These are phyloP conservation scores for Themeda triandra DNA, from an alignment of 176 grass and related monocot species.

Conservation along the genomic window DNA sequence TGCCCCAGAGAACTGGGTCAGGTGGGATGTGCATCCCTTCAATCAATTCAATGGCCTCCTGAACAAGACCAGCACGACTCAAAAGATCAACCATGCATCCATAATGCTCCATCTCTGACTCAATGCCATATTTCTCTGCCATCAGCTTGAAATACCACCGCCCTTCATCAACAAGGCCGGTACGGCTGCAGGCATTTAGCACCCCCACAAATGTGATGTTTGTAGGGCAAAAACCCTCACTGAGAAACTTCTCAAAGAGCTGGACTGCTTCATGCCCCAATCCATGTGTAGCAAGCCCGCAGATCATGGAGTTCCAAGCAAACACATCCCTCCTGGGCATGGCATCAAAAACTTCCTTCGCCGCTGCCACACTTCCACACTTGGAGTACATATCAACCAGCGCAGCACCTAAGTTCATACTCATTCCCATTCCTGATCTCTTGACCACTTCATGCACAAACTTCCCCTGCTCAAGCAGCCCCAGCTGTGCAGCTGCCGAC, in stretches of 20 bases:
- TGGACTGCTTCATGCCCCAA: slow-evolving; percentile 41
- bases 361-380: slow-evolving; percentile 41
- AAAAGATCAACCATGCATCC: slow-evolving; percentile 76
- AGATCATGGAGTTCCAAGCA: slow-evolving; percentile 69
- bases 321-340: slow-evolving; percentile 53
- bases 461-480: slow-evolving; percentile 57
- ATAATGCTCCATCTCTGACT: slow-evolving; percentile 73
- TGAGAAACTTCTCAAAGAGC: slow-evolving; percentile 53
- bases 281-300: slow-evolving; percentile 62
- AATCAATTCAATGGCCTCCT: slow-evolving; percentile 60
- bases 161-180: slow-evolving; percentile 52
- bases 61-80: slow-evolving; percentile 51
- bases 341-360: slow-evolving; percentile 46
- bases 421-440: slow-evolving; percentile 3
- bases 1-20: slow-evolving; percentile 72
- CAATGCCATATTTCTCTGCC: slow-evolving; percentile 47
- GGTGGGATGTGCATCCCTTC: slow-evolving; percentile 53
- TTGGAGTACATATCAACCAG: slow-evolving; percentile 82
- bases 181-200: slow-evolving; percentile 65
- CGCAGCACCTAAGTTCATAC: slow-evolving; percentile 30
- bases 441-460: slow-evolving; percentile 44
- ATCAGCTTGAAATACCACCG: slow-evolving; percentile 50
- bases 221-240: slow-evolving; percentile 41
- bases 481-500: slow-evolving; percentile 44
- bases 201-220: slow-evolving; percentile 70